Evolutionary conservation across 1,284 basidiomycete genomes (phyloP).

Genomic region (Rugosomyces carneus): DNA sequence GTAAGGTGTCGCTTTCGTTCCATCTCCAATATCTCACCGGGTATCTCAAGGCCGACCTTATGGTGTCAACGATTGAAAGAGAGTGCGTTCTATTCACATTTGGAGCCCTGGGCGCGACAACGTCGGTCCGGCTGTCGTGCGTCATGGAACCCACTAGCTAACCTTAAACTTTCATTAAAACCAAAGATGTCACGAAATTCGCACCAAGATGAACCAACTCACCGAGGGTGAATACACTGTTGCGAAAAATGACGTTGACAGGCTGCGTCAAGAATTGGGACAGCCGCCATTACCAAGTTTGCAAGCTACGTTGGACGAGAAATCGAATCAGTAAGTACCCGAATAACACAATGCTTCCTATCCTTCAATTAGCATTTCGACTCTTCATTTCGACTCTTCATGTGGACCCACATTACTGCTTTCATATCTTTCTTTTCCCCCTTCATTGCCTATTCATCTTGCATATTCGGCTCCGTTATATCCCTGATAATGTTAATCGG

Average conservation of each 20-base stretch:
- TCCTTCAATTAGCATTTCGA: background rate
- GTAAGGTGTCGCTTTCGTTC: conserved; percentile 26
- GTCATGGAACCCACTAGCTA: no score
- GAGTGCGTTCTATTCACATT: conserved; percentile 42
- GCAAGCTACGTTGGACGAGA: conserved; percentile 68
- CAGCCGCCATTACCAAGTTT: conserved; percentile 64
- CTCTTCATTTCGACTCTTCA: background rate
- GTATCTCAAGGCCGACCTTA: conserved; percentile 37
- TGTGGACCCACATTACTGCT: background rate
- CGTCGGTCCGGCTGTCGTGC: no score
- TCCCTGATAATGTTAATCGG: background rate
- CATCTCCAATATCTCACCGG: background rate
- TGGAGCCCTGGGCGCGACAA: background rate
- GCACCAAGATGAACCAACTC: conserved; percentile 55
- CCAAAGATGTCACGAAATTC: conserved; percentile 53
- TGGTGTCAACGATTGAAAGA: conserved; percentile 40
- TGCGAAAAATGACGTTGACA: conserved; percentile 70
- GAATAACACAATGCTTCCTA: no score
- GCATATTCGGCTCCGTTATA: background rate
- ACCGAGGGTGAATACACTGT: conserved; percentile 68
- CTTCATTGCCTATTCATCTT: background rate
- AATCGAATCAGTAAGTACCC: conserved; percentile 50
- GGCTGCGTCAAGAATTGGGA: conserved; percentile 65
- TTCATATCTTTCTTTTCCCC: background rate
- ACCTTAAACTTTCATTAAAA: no score